Conservation (phyloP, 1,284 basidiomycete species). For the Irpex sp. region DNA sequence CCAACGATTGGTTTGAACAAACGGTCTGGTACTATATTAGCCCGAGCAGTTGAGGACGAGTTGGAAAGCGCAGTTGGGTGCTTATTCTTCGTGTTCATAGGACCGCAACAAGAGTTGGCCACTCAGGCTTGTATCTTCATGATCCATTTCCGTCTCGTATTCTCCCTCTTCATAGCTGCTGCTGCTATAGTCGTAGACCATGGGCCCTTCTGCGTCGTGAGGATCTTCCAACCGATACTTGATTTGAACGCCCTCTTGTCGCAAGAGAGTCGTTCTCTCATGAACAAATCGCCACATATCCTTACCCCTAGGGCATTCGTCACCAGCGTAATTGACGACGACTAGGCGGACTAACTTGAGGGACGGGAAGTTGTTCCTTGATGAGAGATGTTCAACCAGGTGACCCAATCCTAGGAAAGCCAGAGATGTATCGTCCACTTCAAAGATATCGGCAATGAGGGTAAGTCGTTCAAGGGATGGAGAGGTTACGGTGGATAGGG, state of each 20-base stretch:
- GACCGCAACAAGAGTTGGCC: neutral
- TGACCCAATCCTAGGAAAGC: neutral
- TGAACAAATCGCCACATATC: neutral
- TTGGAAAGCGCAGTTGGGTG: too few relatives aligned
- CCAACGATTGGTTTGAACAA: too few relatives aligned
- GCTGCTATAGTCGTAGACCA: neutral
- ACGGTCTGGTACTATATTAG: too few relatives aligned
- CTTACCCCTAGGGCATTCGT: neutral
- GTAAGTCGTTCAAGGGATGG: neutral
- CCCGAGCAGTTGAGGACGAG: too few relatives aligned
- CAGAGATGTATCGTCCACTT: neutral
- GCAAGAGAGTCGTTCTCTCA: neutral
- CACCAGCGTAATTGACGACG: neutral
- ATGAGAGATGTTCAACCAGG: neutral
- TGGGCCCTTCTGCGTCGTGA: neutral
- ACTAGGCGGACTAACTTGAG: neutral
- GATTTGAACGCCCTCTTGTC: neutral
- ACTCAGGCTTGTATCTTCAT: neutral
- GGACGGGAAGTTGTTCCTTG: neutral
- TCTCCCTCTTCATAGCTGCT: neutral
- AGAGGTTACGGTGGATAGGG: neutral
- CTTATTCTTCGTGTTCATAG: neutral
- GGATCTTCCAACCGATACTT: neutral
- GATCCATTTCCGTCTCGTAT: neutral
- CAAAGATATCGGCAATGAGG: neutral